Conservation (phyloP, 1,139 yeast species). For the Yamadazyma oceani region DNA sequence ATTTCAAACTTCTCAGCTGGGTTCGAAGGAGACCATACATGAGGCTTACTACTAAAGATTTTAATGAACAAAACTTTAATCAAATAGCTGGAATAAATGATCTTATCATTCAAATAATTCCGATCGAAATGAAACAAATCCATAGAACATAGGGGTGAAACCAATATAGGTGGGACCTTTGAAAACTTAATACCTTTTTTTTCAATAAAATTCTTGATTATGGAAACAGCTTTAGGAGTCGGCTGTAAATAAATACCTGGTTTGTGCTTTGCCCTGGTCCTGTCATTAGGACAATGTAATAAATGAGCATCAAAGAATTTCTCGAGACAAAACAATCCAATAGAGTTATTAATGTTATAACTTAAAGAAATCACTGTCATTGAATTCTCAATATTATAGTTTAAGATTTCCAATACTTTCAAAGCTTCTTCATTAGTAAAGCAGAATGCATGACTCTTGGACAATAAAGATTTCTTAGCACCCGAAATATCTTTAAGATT, state of each 20-base stretch:
- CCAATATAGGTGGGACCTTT: constrained; percentile 41
- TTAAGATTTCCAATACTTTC: constrained; percentile 47
- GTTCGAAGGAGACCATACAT: constrained; percentile 63
- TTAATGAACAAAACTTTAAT: constrained; percentile 63
- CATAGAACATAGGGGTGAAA: constrained; percentile 66
- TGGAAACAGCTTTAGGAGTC: constrained; percentile 86
- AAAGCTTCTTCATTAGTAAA: constrained; percentile 58
- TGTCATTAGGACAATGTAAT: constrained; percentile 73
- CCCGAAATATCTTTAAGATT: constrained; percentile 28
- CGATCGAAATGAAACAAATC: constrained; percentile 69
- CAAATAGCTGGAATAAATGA: constrained; percentile 64
- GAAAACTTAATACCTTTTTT: constrained; percentile 51
- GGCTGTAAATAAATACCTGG: constrained; percentile 58
- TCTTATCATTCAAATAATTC: constrained; percentile 56
- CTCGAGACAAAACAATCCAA: constrained; percentile 52
- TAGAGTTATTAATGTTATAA: constrained; percentile 54
- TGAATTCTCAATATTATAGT: constrained; percentile 46
- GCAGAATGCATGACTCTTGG: constrained; percentile 44
- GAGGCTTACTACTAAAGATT: constrained; percentile 67
- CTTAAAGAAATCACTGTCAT: constrained; percentile 59
- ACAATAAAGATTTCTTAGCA: constrained; percentile 13
- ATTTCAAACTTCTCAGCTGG: constrained; percentile 23
- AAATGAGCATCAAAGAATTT: constrained; percentile 66
- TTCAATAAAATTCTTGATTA: constrained; percentile 60
- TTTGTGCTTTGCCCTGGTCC: constrained; percentile 56